These are phyloP conservation scores for Lipomyces kockii DNA, from an alignment of 805 yeast genomes.

Conservation along the genomic window DNA sequence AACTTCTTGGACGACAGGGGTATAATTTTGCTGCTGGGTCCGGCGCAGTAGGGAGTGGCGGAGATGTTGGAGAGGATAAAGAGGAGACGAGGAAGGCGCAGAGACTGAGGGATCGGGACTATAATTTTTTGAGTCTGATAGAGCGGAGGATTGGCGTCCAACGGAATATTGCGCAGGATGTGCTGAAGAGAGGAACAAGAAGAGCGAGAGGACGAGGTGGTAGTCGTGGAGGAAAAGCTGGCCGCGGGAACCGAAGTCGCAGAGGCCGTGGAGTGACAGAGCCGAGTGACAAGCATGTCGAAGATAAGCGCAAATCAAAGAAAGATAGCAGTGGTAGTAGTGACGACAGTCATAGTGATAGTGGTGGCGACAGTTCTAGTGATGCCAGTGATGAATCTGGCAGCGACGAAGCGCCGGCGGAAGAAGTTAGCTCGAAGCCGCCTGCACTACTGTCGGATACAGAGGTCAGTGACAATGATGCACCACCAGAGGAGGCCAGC, in stretches of 20 bases:
- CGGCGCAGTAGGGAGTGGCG: neutral
- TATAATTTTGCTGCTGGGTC: neutral
- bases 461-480: constrained; percentile 14
- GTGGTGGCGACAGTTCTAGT: neutral
- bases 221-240: neutral
- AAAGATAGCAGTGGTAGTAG: neutral
- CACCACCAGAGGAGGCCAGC: constrained; percentile 17
- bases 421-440: neutral
- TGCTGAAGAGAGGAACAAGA: constrained; percentile 8
- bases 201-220: neutral
- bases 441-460: neutral
- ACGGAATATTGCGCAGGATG: constrained; percentile 25
- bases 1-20: constrained; percentile 26
- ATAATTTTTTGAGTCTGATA: constrained; percentile 32
- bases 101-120: constrained; percentile 30
- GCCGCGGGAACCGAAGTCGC: neutral
- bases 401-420: neutral
- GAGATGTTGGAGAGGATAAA: neutral
- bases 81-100: constrained; percentile 19
- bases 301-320: neutral
- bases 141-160: constrained; percentile 34
- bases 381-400: constrained; percentile 1
- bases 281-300: neutral
- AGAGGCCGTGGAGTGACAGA: constrained; percentile 14
- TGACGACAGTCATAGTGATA: constrained; percentile 5